Percentiles rank a stretch among this genome's conserved stretches.
Conservation (phyloP, 345 rosid species). For the Fremontodendron californicum region DNA sequence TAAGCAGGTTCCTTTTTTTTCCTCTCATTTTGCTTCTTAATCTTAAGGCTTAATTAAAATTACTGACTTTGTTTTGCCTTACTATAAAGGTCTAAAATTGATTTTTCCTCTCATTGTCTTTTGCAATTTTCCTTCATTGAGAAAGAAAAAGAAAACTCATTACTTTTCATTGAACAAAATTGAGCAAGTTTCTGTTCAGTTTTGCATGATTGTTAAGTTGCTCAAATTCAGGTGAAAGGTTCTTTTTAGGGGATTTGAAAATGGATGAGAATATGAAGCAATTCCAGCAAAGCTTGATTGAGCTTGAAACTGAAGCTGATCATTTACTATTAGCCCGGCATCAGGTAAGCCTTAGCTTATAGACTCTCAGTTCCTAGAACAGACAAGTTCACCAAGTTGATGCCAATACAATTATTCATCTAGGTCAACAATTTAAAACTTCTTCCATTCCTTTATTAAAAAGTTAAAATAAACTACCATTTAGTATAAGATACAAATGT, state of each 20-base stretch:
- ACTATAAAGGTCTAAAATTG: background rate
- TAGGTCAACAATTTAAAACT: background rate
- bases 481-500: background rate
- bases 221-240: background rate
- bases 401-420: background rate
- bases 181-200: background rate
- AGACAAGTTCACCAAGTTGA: background rate
- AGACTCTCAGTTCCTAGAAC: background rate
- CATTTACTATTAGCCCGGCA: slow-evolving; percentile 52
- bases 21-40: background rate
- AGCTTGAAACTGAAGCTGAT: slow-evolving; percentile 77
- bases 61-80: background rate
- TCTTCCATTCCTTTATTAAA: background rate
- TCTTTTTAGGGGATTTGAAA: background rate
- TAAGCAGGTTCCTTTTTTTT: background rate
- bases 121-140: background rate
- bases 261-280: slow-evolving; percentile 64
- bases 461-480: background rate
- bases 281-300: slow-evolving; percentile 39
- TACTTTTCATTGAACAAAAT: background rate
- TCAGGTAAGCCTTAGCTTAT: slow-evolving; percentile 37
- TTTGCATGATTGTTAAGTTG: background rate
- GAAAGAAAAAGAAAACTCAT: background rate
- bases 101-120: background rate
- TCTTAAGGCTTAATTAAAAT: background rate